These are phyloP conservation scores for Leishmania amazonensis DNA, from an alignment of 208 protist species.

Conservation along the genomic window DNA sequence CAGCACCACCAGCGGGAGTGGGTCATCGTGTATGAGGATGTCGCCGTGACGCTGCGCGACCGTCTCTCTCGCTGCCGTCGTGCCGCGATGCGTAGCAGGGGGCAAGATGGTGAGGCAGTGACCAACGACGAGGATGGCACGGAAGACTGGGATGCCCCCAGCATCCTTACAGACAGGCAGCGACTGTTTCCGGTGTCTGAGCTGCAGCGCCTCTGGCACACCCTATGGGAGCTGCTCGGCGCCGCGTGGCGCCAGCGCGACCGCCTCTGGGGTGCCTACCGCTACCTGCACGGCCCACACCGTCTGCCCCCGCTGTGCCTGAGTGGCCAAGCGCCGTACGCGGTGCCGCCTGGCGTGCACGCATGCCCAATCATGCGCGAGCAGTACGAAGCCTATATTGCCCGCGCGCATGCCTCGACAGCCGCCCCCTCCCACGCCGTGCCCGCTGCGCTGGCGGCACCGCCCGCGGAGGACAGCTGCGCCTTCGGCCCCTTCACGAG, in stretches of 20 bases:
- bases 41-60: conserved; percentile 46
- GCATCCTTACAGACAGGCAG: neutral
- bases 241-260: conserved; percentile 76
- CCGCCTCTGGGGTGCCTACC: conserved; percentile 58
- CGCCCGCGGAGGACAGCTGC: conserved; percentile 50
- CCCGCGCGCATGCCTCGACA: neutral
- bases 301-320: conserved; percentile 18
- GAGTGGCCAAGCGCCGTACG: conserved; percentile 12
- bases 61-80: conserved; percentile 57
- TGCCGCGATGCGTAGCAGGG: conserved; percentile 6
- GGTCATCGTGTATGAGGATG: conserved; percentile 71
- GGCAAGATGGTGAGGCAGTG: neutral
- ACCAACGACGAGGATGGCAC: neutral
- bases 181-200: conserved; percentile 16
- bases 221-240: conserved; percentile 60
- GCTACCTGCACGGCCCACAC: conserved; percentile 28
- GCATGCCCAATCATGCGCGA: conserved; percentile 22
- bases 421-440: neutral
- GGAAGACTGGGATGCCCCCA: neutral
- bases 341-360: conserved; percentile 25
- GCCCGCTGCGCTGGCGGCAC: neutral
- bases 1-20: conserved; percentile 59
- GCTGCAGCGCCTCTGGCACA: conserved; percentile 49
- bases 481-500: conserved; percentile 74
- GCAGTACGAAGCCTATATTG: conserved; percentile 14